Base-by-base conservation (phyloP, 148 eudicot genomes). In the Silene conica region DNA sequence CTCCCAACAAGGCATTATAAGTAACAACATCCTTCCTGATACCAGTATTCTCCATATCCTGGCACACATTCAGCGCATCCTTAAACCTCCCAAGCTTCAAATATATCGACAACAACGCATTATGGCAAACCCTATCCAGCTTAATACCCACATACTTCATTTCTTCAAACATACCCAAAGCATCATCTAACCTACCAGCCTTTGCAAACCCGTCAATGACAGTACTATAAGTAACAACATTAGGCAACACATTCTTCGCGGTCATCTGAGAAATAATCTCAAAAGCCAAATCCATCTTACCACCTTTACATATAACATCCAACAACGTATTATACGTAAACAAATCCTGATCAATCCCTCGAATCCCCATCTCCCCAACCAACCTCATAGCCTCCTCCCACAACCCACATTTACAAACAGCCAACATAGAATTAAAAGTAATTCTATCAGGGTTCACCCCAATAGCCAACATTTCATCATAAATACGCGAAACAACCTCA, bases 11-110 rank as follows among this genome's bases (percentile, higher is more conserved):
- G 5, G 98, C 90, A 80, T 94, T 94, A 67, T 91, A 94, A 45
- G 98, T 94, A 61, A 94, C 97, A 72, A 94, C 98, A 79, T 94
- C 98, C 73, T 88, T 89, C 78, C 84, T 88, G 22, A 94, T 87
- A 18, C 97, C 96, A 52, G 79, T 78, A 76, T 82, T 80, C 79
- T 88, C 97, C 98, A 94, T 94, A 60, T 94, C 98, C 80, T 80
- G 71, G 58, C 89, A 88, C 48, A 94, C 85, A 71, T 80, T 83
- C 56, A 91, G 38, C 69, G 96, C 97, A 83, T 88, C 96, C 60
- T 86, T 89, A 70, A 92, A 92, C 84, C 88, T 86, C 16, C 98
- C 96, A n/a, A 95, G 89, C 71, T 86, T 95, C n/a, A 88, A 88
- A 83, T 91, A 90, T 50, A 95, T 92, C 2, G 93, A 89, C 34